phyloP scores from a whole-genome alignment of 2,329 filamentous ascomycete genomes.

The Nothomitra cinnamomea region DNA sequence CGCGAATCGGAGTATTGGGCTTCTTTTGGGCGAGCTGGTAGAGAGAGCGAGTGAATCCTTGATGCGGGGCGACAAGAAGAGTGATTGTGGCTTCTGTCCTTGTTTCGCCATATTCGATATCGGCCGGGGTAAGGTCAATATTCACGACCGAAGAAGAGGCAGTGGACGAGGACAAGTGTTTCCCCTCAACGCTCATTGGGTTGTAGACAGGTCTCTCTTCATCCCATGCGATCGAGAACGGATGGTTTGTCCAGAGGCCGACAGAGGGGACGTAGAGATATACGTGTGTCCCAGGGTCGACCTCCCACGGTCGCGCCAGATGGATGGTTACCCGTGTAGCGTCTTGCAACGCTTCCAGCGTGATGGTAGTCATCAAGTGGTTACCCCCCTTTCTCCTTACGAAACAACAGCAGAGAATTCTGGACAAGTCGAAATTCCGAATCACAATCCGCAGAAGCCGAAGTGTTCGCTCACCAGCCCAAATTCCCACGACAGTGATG shows the following conservation, averaged over 20 bases:
- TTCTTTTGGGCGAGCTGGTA: constrained; percentile 48
- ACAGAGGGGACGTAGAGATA: constrained; percentile 62
- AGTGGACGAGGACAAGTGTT: too few relatives aligned
- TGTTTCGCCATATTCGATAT: too few relatives aligned
- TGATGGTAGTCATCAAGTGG: constrained; percentile 45
- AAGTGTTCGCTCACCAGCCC: constrained; percentile 45
- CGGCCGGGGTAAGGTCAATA: too few relatives aligned
- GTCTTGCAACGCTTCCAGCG: constrained; percentile 62
- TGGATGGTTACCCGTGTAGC: constrained; percentile 56
- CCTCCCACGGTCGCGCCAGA: constrained; percentile 60
- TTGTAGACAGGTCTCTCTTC: constrained; percentile 33
- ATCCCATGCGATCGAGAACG: constrained; percentile 59
- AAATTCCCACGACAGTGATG: constrained; percentile 45
- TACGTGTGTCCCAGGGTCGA: constrained; percentile 58
- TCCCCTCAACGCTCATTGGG: constrained; percentile 37
- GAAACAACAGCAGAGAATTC: too few relatives aligned
- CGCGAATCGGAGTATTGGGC: constrained; percentile 42
- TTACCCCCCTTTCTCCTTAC: constrained; percentile 7
- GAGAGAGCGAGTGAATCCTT: constrained; percentile 53
- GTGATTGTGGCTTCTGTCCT: constrained; percentile 49
- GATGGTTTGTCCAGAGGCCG: constrained; percentile 58
- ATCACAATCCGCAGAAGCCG: constrained; percentile 44
- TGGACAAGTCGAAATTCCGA: constrained; percentile 39
- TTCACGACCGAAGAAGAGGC: too few relatives aligned
- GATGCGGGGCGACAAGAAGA: constrained; percentile 55